Base-by-base conservation (phyloP, 73 alveolate genomes). In the Uronychia binucleata region DNA sequence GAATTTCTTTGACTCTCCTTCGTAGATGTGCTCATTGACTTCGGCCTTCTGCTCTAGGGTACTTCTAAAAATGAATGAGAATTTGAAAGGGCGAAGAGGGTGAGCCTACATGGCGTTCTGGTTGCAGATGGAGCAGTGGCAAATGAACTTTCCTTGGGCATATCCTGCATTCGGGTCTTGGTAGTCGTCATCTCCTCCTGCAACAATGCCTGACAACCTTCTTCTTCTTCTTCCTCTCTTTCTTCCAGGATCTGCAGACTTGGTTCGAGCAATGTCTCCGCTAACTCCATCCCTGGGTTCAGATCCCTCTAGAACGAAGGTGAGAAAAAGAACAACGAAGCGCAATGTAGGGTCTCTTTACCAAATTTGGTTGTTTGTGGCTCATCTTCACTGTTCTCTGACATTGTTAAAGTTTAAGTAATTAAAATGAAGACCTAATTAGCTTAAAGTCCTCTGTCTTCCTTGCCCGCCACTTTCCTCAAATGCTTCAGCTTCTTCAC, bases 131-230 rank as follows among this genome's bases (percentile, higher is more conserved):
- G 92, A 77, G 60, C 92, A 86, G n/a, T 57, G 83, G 34, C 92
- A 86, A 1, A 88, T 57, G 74, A 86, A 86, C 75, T 86, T 86
- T 1, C 92, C 92, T 79, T 78, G 46, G 59, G 92, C 92, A 85
- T 85, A 86, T 11, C 67, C 67, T 11, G 67, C 67, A 11, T 46
- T 11, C 5, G 67, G 67, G 19, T 46, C 67, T 46, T 46, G 19
- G 19, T 46, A 46, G 67, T 46, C 67, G n/a, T 46, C 67, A 19
- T 46, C 67, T 11, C 67, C 67, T 46, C 67, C 67, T 11, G 67
- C 67, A 5, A 46, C 67, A 19, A 46, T 46, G 5, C 67, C 67
- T 11, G 67, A 46, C 19, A 46, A 11, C 19, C 19, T 46, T 19
- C 67, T 46, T 19, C 19, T 46, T 19, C 19, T 46, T 19, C 19